Conservation (phyloP, 23 red algal genomes). For the Pyropia yezoensis region DNA sequence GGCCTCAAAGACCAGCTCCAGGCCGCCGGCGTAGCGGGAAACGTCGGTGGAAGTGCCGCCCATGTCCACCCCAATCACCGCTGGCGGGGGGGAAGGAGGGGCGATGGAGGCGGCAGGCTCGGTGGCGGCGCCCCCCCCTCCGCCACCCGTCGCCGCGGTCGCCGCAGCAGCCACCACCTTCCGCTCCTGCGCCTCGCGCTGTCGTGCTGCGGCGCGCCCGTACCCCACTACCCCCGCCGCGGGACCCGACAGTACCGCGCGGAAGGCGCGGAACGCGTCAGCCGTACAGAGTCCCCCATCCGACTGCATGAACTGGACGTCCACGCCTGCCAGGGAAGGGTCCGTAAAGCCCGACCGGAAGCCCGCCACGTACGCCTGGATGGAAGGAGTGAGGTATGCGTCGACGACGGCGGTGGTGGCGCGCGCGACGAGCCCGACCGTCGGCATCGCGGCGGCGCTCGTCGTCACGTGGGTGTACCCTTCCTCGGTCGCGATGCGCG, state of each 20-base stretch:
- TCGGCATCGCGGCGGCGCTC: slow-evolving; percentile 66
- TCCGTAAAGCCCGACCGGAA: slow-evolving; percentile 69
- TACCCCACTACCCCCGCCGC: slow-evolving; percentile 96
- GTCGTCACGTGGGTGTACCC: slow-evolving; percentile 71
- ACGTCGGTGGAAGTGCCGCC: slow-evolving; percentile 98
- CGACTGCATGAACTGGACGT: slow-evolving; percentile 97
- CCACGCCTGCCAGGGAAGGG: slow-evolving; percentile 16
- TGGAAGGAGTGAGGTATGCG: slow-evolving; percentile 89
- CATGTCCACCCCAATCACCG: slow-evolving; percentile 98
- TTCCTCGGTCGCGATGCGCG: slow-evolving; percentile 20
- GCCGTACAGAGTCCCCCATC: slow-evolving; percentile 86
- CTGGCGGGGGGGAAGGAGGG: background rate
- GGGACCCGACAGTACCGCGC: slow-evolving; percentile 87
- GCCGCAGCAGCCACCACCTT: background rate
- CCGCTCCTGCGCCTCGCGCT: slow-evolving; percentile 8
- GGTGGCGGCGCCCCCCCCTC: background rate
- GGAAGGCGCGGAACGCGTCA: slow-evolving; percentile 66
- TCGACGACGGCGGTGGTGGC: slow-evolving; percentile 74
- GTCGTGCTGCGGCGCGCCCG: slow-evolving; percentile 23
- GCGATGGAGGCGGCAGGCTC: too few species aligned
- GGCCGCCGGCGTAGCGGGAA: slow-evolving; percentile 74
- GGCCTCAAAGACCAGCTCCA: slow-evolving; percentile 92
- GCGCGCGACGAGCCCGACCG: slow-evolving; percentile 83
- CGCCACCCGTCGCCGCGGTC: background rate
- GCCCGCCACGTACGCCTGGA: slow-evolving; percentile 50